Conservation (phyloP, 208 protist genomes). For the Leishmania tropica region DNA sequence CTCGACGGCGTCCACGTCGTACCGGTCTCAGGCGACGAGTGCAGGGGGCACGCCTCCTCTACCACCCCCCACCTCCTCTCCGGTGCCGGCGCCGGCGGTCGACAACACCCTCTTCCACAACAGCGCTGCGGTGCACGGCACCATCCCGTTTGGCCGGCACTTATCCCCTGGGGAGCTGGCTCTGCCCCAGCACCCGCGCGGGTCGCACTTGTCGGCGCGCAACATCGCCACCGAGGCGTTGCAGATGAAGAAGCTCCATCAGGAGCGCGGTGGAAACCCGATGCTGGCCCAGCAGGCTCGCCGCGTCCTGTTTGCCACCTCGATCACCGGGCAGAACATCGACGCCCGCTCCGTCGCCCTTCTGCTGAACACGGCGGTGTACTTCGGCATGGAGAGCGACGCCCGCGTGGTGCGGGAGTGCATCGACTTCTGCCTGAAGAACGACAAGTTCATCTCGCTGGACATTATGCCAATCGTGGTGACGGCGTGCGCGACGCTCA, state of each 20-base stretch:
- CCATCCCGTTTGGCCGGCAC: slow-evolving; percentile 22
- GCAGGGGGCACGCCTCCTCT: slow-evolving; percentile 4
- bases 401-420: slow-evolving; percentile 90
- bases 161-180: slow-evolving; percentile 69
- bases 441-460: slow-evolving; percentile 88
- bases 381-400: slow-evolving; percentile 94
- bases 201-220: slow-evolving; percentile 83
- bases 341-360: slow-evolving; percentile 87
- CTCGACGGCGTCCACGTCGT: neutral
- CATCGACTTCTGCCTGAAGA: slow-evolving; percentile 90
- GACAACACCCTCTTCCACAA: slow-evolving; percentile 19
- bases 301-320: slow-evolving; percentile 90
- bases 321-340: slow-evolving; percentile 81
- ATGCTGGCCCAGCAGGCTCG: slow-evolving; percentile 92
- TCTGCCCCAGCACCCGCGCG: slow-evolving; percentile 64
- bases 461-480: slow-evolving; percentile 89
- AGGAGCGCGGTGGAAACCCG: slow-evolving; percentile 86
- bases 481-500: slow-evolving; percentile 89
- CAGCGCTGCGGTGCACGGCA: slow-evolving; percentile 25
- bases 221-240: slow-evolving; percentile 88
- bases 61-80: slow-evolving; percentile 10
- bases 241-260: slow-evolving; percentile 93
- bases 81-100: slow-evolving; percentile 15
- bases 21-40: slow-evolving; percentile 19
- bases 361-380: slow-evolving; percentile 91